Percentiles rank a stretch among this genome's conserved stretches.
Conservation (phyloP, 805 yeast genomes). For the Monosporozyma servazzii region DNA sequence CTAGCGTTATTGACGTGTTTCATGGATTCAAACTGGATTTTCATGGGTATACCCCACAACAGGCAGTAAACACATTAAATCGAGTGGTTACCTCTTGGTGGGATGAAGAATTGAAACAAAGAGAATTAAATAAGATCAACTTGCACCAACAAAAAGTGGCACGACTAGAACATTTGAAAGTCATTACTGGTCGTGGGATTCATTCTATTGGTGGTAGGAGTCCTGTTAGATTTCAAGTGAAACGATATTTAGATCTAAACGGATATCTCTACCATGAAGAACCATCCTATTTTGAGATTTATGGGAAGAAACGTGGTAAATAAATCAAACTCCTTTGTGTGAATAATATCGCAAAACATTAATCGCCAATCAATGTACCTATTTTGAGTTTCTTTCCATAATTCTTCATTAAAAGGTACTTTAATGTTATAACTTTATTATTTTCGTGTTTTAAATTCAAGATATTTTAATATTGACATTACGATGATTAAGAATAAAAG, state of each 20-base stretch:
- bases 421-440: background rate
- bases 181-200: slow-evolving; percentile 63
- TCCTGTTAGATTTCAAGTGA: slow-evolving; percentile 37
- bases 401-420: background rate
- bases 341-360: too few relatives aligned
- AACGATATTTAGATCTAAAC: slow-evolving; percentile 30
- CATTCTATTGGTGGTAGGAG: slow-evolving; percentile 55
- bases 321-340: background rate
- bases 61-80: slow-evolving; percentile 36
- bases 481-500: background rate
- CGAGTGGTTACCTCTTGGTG: slow-evolving; percentile 49
- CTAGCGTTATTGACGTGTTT: background rate
- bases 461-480: background rate
- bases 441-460: background rate
- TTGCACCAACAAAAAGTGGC: slow-evolving; percentile 31
- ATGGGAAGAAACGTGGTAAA: slow-evolving; percentile 30
- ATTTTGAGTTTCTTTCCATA: background rate
- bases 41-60: slow-evolving; percentile 42
- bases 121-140: slow-evolving; percentile 36
- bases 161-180: slow-evolving; percentile 35
- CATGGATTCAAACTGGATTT: slow-evolving; percentile 37
- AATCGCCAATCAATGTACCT: too few relatives aligned
- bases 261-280: slow-evolving; percentile 41
- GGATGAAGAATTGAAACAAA: slow-evolving; percentile 39
- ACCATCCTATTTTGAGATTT: slow-evolving; percentile 34